These are phyloP conservation scores for Ehretia macrophylla DNA, from an alignment of 257 asterid genomes.

Conservation along the genomic window DNA sequence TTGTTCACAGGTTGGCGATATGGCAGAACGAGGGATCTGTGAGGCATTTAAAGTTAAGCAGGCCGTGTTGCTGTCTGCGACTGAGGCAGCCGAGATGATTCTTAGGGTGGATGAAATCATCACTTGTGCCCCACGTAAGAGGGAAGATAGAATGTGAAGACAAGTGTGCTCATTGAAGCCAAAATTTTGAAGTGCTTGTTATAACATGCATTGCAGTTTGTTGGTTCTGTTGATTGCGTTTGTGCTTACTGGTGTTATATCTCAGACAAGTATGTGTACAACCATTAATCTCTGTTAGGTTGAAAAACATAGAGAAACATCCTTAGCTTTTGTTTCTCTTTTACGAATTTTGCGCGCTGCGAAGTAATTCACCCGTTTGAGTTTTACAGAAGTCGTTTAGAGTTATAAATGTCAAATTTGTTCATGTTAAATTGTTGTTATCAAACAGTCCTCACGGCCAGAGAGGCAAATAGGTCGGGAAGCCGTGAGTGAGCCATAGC, in stretches of 20 bases:
- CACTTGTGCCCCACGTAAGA: constrained; percentile 75
- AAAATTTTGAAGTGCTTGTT: neutral
- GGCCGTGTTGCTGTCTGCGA: constrained; percentile 81
- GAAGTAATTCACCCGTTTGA: too few relatives aligned
- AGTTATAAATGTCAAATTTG: too few relatives aligned
- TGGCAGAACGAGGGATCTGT: constrained; percentile 64
- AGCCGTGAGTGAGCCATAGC: too few relatives aligned
- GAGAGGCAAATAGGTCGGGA: too few relatives aligned
- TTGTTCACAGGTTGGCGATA: constrained; percentile 61
- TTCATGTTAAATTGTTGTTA: too few relatives aligned
- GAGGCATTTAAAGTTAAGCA: constrained; percentile 94
- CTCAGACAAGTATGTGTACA: neutral
- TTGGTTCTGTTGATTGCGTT: neutral
- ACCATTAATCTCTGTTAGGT: neutral
- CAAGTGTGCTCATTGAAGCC: neutral
- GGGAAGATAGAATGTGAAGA: constrained; percentile 77
- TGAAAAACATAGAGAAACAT: neutral
- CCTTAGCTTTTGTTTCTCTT: neutral
- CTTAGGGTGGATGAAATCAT: constrained; percentile 79
- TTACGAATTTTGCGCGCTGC: too few relatives aligned
- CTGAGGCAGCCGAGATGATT: constrained; percentile 93
- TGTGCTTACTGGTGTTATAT: neutral
- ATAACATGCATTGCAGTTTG: neutral
- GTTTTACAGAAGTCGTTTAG: too few relatives aligned
- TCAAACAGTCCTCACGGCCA: constrained; percentile 87